Evolutionary conservation across 805 yeast genomes (phyloP).

Genomic region (Hanseniaspora hatyaiensis): DNA sequence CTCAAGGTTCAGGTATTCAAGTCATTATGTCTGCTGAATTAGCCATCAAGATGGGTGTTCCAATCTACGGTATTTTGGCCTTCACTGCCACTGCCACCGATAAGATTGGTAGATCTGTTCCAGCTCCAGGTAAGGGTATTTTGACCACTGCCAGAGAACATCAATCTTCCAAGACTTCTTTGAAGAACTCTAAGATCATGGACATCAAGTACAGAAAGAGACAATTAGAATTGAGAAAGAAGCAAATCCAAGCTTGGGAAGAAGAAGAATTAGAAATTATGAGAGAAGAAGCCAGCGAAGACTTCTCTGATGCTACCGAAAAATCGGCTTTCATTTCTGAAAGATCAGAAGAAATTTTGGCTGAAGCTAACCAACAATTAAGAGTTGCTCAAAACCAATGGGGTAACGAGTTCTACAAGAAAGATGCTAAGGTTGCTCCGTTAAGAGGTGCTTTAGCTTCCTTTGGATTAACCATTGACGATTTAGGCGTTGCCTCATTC

Average conservation of each 20-base stretch:
- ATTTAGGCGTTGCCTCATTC: conserved; percentile 92
- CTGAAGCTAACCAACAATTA: conserved; percentile 75
- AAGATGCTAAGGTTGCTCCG: conserved; percentile 91
- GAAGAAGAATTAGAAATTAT: conserved; percentile 65
- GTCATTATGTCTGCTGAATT: conserved; percentile 88
- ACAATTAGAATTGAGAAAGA: conserved; percentile 69
- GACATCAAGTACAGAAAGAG: conserved; percentile 88
- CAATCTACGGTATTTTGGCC: conserved; percentile 90
- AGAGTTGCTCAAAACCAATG: conserved; percentile 82
- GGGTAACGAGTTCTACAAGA: conserved; percentile 88
- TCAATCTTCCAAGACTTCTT: conserved; percentile 43
- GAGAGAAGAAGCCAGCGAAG: conserved; percentile 53
- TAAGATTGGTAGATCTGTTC: conserved; percentile 96
- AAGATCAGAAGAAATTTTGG: conserved; percentile 74
- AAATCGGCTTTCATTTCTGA: conserved; percentile 58
- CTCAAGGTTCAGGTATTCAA: conserved; percentile 98
- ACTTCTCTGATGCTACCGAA: conserved; percentile 34
- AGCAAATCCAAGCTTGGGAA: conserved; percentile 73
- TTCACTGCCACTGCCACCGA: conserved; percentile 94
- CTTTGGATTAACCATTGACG: conserved; percentile 86
- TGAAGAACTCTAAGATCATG: conserved; percentile 70
- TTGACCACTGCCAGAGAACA: conserved; percentile 94
- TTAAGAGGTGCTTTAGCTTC: conserved; percentile 93
- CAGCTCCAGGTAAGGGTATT: conserved; percentile 99
- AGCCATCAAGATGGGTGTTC: conserved; percentile 97